phyloP scores from a whole-genome alignment of 306 rosid species.

The Vigna reflexopilosa region DNA sequence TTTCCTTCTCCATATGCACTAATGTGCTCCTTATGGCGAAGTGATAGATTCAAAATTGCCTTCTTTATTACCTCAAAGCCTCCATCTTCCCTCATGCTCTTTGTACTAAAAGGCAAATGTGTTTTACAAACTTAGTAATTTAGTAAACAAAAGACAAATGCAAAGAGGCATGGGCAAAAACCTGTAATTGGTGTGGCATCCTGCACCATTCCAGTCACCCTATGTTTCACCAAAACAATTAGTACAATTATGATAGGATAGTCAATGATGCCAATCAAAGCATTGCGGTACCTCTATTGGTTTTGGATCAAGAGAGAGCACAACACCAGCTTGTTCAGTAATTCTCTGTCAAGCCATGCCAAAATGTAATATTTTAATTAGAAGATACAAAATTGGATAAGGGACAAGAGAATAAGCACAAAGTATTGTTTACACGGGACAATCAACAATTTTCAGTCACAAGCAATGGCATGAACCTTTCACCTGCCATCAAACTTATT shows the following conservation, averaged over 20 bases:
- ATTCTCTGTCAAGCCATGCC: slow-evolving; percentile 74
- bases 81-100: slow-evolving; percentile 99
- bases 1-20: slow-evolving; percentile 99
- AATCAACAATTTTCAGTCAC: slow-evolving; percentile 17
- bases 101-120: slow-evolving; percentile 67
- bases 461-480: slow-evolving; percentile 21
- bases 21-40: slow-evolving; percentile 87
- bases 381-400: slow-evolving; percentile 29
- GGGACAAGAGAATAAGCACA: slow-evolving; percentile 3
- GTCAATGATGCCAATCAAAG: slow-evolving; percentile 5
- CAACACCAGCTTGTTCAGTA: slow-evolving; percentile 98
- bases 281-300: slow-evolving; percentile 79
- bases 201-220: slow-evolving; percentile 99
- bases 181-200: slow-evolving; percentile 99
- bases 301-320: slow-evolving; percentile 95
- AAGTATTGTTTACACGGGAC: slow-evolving; percentile 4
- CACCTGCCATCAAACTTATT: slow-evolving; percentile 6
- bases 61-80: slow-evolving; percentile 90
- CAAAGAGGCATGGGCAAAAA: slow-evolving; percentile 41
- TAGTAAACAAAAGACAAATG: slow-evolving; percentile 20
- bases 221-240: slow-evolving; percentile 45
- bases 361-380: slow-evolving; percentile 24
- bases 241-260: slow-evolving; percentile 12
- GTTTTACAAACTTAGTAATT: slow-evolving; percentile 24
- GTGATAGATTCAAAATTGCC: slow-evolving; percentile 94